Base-by-base conservation (phyloP, 495 filamentous ascomycete genomes). In the Penicillium mononematosum region DNA sequence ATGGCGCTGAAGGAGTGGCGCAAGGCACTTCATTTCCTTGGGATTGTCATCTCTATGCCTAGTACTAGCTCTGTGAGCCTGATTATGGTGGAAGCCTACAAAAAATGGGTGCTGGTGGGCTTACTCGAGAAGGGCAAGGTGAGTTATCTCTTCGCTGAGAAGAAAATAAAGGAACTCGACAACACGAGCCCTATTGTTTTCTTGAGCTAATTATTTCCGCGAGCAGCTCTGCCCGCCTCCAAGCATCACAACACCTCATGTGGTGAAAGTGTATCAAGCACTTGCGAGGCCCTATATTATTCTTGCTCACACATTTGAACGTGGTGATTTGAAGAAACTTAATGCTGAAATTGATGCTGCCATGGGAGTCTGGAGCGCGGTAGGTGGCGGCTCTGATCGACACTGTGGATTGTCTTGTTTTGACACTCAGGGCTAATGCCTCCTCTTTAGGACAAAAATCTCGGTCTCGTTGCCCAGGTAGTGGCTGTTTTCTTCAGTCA, bases 31-130 rank as follows among this genome's bases (percentile, higher is more conserved):
- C 79, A 85, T 44, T 89, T 87, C 49, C 77, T 97, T 27, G 86
- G 86, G 58, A 77, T 83, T 54, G 83, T 86, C 41, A 77, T 93
- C 31, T 79, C 85, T 16, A 81, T 80, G 39, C 92, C 92, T 9
- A 74, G 81, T 1, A 73, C 70, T 14, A 78, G 72, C 22, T 70
- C 78, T 12, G 77, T 82, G 19, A 93, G 86, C 71, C 87, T 84
- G 70, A 79, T 94, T 29, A 91, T 92, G 86, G 78, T 89, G 2
- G 91, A 96, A 63, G 90, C 90, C 14, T 95, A 96, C 77, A 96
- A 93, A 70, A 97, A 95, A 74, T 96, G 90, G 88, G 70, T 94
- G 9, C 74, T 98, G n/a, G 81, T 92, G 5, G 82, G 84, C 36
- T 73, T 96, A 38, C 76, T 98, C 10, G 75, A 79, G 19, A 74